Conservation (phyloP, 1,284 basidiomycete genomes). For the Tausonia pullulans region DNA sequence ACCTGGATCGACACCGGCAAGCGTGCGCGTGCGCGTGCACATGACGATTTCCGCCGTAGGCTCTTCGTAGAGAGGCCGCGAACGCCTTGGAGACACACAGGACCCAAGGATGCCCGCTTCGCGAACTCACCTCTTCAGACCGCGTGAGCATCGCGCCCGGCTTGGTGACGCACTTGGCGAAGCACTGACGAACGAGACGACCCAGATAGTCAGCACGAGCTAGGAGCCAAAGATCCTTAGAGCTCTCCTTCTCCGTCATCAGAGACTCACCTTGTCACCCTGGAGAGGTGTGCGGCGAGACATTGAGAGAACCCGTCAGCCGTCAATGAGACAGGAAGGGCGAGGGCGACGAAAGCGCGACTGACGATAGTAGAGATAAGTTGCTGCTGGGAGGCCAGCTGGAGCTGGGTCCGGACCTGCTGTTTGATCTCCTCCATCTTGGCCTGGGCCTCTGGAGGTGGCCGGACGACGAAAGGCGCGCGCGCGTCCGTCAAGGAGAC, state of each 20-base stretch:
- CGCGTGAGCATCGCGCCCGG: conserved; percentile 55
- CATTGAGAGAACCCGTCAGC: neutral
- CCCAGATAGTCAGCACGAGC: neutral
- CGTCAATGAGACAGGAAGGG: neutral
- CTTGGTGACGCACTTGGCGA: conserved; percentile 62
- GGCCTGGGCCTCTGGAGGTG: neutral
- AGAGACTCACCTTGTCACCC: neutral
- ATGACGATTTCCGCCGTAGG: neutral
- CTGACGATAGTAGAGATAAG: conserved; percentile 53
- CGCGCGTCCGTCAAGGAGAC: no score
- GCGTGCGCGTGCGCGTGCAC: neutral
- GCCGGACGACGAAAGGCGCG: neutral
- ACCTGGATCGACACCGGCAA: no score
- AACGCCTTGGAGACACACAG: neutral
- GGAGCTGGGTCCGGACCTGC: conserved; percentile 57
- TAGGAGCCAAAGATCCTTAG: neutral
- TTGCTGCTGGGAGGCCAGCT: conserved; percentile 63
- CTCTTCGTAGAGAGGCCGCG: neutral
- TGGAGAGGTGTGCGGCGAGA: neutral
- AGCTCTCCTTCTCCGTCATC: conserved; percentile 16
- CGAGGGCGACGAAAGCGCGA: neutral
- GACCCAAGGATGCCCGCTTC: neutral
- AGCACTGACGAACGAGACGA: conserved; percentile 41
- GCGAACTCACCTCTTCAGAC: conserved; percentile 52
- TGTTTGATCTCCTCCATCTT: conserved; percentile 61